Base-by-base conservation (phyloP, 192 early-diverging fungal species). In the Entomortierella parvispora region DNA sequence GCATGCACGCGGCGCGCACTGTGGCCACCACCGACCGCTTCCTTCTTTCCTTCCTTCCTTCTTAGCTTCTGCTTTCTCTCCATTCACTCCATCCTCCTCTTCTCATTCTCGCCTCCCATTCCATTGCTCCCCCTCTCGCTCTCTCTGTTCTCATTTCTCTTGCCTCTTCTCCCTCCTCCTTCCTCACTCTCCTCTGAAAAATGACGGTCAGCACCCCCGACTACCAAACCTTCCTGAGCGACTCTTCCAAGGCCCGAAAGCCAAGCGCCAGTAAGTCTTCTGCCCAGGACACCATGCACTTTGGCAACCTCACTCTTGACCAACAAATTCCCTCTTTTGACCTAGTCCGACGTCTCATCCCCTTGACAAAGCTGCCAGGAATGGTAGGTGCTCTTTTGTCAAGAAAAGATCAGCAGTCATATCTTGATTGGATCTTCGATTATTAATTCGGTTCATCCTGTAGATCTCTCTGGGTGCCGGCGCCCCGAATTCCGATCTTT, bases 381-480 rank as follows among this genome's bases (percentile, higher is more conserved):
- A 84, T 84, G 83, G 80, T 84, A 77, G 29, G 22, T 29, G 26
- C 2, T 32, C 15, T 4, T 50, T 53, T 20, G 22, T 40, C 43
- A 25, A 42, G 15, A 0, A 25, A 58, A 67, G 23, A 9, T 17
- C 7, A 48, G 9, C 23, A 28, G 5, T 29, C 17, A 20, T 22
- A n/a, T 62, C 26, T 42, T 22, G 29, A 31, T 59, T 8, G 58
- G 1, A 2, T 2, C 25, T 7, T 29, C 25, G 2, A 1, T 25
- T 2, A 5, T 6, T 50, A 32, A 42, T 42, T 29, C 53, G 12
- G 12, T 40, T 40, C 37, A 40, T 40, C 37, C 5, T 12, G 7
- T 54, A 86, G 85, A 84, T 94, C 49, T 90, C 90, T 34, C 82
- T 94, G 1, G 91, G 91, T 11, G 90, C 89, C 2, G 92, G 92